Conservation (phyloP, 805 yeast species). For the Isabelozyma rhagii region DNA sequence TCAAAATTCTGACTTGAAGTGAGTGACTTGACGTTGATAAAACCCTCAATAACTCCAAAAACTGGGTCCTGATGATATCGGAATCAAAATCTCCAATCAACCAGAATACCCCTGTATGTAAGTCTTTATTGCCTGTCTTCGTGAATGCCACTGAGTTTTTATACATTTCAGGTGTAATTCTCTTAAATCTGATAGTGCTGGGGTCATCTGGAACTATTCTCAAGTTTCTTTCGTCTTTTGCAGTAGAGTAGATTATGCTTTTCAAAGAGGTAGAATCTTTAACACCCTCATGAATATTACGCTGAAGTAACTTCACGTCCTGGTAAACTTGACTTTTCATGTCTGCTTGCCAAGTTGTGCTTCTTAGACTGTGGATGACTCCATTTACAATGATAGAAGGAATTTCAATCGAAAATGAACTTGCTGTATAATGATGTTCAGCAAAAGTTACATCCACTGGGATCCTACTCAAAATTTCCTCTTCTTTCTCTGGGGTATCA, state of each 20-base stretch:
- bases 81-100: conserved; percentile 55
- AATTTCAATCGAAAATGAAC: conserved; percentile 31
- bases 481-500: conserved; percentile 19
- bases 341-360: conserved; percentile 52
- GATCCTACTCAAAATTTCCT: conserved; percentile 16
- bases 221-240: conserved; percentile 45
- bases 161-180: conserved; percentile 21
- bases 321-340: conserved; percentile 50
- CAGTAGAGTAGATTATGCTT: conserved; percentile 40
- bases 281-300: conserved; percentile 19
- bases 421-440: conserved; percentile 17
- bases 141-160: conserved; percentile 19
- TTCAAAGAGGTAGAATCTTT: conserved; percentile 27
- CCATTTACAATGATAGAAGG: conserved; percentile 74
- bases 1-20: conserved; percentile 35
- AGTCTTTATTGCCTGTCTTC: conserved; percentile 10
- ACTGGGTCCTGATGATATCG: conserved; percentile 37
- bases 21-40: conserved; percentile 20
- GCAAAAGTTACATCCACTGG: conserved; percentile 10
- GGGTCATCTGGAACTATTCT: conserved; percentile 33
- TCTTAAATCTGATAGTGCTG: conserved; percentile 28
- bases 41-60: conserved; percentile 32
- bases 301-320: conserved; percentile 45
- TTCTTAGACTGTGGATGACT: conserved; percentile 49
- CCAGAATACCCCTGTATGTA: conserved; percentile 55